A percentile compares a stretch with the other conserved stretches of the same genome.
Conservation (phyloP, 306 rosid genomes). For the Argentina anserina region DNA sequence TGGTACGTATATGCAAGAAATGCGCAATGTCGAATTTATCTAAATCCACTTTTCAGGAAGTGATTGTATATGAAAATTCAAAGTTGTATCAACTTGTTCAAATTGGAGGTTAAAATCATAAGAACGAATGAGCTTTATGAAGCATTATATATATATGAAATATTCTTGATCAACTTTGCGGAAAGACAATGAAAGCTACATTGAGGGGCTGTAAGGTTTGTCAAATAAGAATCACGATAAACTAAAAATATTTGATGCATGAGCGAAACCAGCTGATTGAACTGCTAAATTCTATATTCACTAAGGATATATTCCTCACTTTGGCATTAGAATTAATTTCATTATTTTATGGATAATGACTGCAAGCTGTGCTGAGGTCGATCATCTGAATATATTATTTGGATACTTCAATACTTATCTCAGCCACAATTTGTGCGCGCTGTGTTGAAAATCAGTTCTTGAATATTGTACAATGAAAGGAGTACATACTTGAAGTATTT, state of each 20-base stretch:
- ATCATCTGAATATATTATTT: constrained; percentile 14
- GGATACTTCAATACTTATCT: constrained; percentile 24
- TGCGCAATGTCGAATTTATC: constrained; percentile 25
- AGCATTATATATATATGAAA: constrained; percentile 43
- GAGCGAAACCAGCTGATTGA: constrained; percentile 36
- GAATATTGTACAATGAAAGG: constrained; percentile 2
- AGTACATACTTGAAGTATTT: constrained; percentile 14
- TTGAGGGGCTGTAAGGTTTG: constrained; percentile 58
- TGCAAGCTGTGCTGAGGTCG: constrained; percentile 21
- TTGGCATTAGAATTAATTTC: constrained; percentile 35
- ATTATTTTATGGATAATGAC: constrained; percentile 19
- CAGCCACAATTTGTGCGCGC: constrained; percentile 10
- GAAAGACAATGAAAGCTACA: constrained; percentile 59
- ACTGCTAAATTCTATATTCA: constrained; percentile 48
- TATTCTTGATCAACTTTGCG: constrained; percentile 57
- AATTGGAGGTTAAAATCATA: constrained; percentile 26
- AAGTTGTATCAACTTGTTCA: constrained; percentile 43
- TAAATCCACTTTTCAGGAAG: constrained; percentile 31
- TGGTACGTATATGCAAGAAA: background rate
- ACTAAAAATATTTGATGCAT: constrained; percentile 22
- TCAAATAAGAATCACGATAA: constrained; percentile 41
- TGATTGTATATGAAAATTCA: constrained; percentile 30
- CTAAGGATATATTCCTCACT: constrained; percentile 40
- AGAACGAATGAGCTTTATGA: constrained; percentile 34
- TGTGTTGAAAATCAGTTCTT: background rate